Conservation (phyloP, 768 basidiomycete species). For the Termitomyces sp. region DNA sequence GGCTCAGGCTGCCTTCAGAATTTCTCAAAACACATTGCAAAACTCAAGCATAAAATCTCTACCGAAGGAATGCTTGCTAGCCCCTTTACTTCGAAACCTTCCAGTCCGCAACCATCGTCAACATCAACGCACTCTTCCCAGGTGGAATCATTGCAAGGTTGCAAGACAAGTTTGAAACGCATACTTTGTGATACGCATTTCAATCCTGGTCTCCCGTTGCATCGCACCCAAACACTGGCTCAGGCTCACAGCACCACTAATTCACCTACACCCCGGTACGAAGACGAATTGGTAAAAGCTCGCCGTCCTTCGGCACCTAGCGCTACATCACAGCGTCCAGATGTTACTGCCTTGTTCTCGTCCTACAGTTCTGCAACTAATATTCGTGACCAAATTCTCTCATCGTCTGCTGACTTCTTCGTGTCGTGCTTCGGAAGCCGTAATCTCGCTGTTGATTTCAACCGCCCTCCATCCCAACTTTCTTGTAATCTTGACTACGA, state of each 20-base stretch:
- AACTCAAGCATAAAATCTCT: constrained; percentile 1
- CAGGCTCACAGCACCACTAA: constrained; percentile 16
- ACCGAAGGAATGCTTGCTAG: constrained; percentile 14
- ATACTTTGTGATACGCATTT: constrained; percentile 18
- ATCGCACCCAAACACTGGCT: neutral
- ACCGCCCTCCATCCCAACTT: constrained; percentile 36
- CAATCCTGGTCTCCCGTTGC: constrained; percentile 15
- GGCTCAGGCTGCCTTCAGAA: neutral
- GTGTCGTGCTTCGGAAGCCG: constrained; percentile 19
- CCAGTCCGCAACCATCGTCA: constrained; percentile 10
- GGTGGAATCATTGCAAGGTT: neutral
- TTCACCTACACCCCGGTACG: constrained; percentile 11
- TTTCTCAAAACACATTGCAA: neutral
- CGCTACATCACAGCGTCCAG: constrained; percentile 15
- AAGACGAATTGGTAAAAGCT: constrained; percentile 4
- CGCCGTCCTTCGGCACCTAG: constrained; percentile 23
- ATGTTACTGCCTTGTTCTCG: constrained; percentile 15
- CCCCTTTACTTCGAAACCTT: constrained; percentile 17
- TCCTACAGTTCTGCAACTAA: constrained; percentile 2
- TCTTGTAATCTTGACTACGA: constrained; percentile 18
- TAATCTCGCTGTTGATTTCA: constrained; percentile 28
- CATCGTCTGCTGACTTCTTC: constrained; percentile 9
- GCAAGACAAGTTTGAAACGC: constrained; percentile 4
- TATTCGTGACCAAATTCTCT: neutral
- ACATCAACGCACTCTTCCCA: neutral